Evolutionary conservation across 2,329 filamentous ascomycete species (phyloP).

Genomic region (Cladosporium sp.): DNA sequence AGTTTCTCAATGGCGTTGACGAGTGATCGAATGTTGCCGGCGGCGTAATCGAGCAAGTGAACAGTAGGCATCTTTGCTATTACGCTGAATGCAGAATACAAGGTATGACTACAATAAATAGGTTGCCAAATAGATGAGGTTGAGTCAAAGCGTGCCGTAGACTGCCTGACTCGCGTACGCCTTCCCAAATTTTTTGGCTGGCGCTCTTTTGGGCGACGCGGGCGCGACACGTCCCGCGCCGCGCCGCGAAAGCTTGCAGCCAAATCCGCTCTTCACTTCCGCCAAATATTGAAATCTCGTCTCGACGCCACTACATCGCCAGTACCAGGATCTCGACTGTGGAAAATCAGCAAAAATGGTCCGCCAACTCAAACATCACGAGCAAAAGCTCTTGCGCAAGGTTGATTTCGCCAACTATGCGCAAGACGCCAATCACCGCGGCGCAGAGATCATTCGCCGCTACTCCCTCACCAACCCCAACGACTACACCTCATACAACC

Average conservation of each 20-base stretch:
- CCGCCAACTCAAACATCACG: conserved; percentile 92
- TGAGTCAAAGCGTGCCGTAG: conserved; percentile 5
- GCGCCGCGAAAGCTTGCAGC: conserved; percentile 1
- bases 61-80: conserved; percentile 64
- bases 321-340: not conserved
- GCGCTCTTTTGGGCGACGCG: not conserved
- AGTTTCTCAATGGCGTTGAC: conserved; percentile 97
- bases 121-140: not conserved
- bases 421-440: conserved; percentile 78
- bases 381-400: conserved; percentile 86
- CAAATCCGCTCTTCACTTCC: not conserved
- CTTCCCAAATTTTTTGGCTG: conserved; percentile 6
- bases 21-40: conserved; percentile 90
- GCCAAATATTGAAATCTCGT: conserved; percentile 10
- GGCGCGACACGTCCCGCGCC: not conserved
- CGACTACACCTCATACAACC: conserved; percentile 61
- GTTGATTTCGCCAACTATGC: conserved; percentile 87
- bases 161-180: not conserved
- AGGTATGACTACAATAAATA: not conserved
- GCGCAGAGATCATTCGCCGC: conserved; percentile 69
- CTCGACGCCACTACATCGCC: conserved; percentile 9
- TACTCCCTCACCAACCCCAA: conserved; percentile 88
- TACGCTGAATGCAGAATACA: not conserved
- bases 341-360: conserved; percentile 58
- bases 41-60: conserved; percentile 82